A percentile compares a stretch with the other conserved stretches of the same genome.
These are phyloP conservation scores for Eleusine indica DNA, from an alignment of 176 grass and related monocot genomes.

Conservation along the genomic window DNA sequence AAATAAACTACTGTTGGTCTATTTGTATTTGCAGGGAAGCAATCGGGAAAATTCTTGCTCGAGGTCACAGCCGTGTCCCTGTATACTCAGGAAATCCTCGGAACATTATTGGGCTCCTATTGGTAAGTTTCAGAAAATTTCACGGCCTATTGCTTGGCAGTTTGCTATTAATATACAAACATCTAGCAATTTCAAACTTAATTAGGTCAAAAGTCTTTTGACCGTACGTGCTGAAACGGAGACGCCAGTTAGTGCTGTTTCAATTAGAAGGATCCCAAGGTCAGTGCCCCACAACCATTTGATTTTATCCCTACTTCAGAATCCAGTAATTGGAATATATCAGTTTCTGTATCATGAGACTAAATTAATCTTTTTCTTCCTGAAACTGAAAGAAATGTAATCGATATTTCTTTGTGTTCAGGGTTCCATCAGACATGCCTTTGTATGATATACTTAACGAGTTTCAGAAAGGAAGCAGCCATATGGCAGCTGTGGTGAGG, in stretches of 20 bases:
- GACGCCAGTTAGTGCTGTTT: constrained; percentile 98
- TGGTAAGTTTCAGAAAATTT: constrained; percentile 61
- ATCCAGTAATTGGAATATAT: constrained; percentile 19
- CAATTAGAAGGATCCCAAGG: constrained; percentile 99
- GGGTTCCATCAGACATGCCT: constrained; percentile 98
- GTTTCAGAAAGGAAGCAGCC: constrained; percentile 99
- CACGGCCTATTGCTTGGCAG: constrained; percentile 4
- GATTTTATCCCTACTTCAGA: constrained; percentile 30
- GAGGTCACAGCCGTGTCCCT: constrained; percentile 97
- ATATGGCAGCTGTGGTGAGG: constrained; percentile 99
- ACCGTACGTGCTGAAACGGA: constrained; percentile 99
- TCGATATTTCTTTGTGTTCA: constrained; percentile 49
- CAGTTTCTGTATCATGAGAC: constrained; percentile 27
- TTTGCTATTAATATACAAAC: constrained; percentile 20
- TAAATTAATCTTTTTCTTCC: background rate
- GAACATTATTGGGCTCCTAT: constrained; percentile 94
- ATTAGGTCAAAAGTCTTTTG: constrained; percentile 98
- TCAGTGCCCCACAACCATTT: constrained; percentile 25
- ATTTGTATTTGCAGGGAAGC: constrained; percentile 78
- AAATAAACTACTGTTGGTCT: constrained; percentile 2
- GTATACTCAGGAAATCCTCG: constrained; percentile 91
- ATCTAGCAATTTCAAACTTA: constrained; percentile 38
- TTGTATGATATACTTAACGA: constrained; percentile 99
- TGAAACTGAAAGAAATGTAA: constrained; percentile 14
- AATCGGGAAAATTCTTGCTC: constrained; percentile 99